phyloP scores from a whole-genome alignment of 2,329 filamentous ascomycete genomes.

The Pseudogymnoascus sp. region DNA sequence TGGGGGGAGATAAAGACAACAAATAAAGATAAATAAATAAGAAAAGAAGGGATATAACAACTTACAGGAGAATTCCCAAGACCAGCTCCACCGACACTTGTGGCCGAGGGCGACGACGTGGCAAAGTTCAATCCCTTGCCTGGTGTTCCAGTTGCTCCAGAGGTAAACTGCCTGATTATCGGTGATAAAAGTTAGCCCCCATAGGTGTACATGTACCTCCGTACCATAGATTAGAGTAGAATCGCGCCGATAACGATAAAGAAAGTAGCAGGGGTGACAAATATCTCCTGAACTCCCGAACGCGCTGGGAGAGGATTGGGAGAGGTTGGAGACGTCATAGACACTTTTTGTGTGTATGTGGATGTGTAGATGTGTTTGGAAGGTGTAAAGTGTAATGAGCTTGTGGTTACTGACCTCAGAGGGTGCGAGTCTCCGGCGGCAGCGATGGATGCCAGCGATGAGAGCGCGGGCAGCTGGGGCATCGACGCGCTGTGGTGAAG shows the following conservation, averaged over 20 bases:
- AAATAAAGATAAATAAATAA: slow-evolving; percentile 19
- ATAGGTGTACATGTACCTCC: slow-evolving; percentile 8
- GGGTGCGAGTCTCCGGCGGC: slow-evolving; percentile 41
- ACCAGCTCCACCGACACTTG: slow-evolving; percentile 44
- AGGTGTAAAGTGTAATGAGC: neutral
- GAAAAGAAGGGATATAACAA: slow-evolving; percentile 22
- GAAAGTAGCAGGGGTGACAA: slow-evolving; percentile 18
- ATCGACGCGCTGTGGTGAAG: slow-evolving; percentile 34
- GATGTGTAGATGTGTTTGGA: neutral
- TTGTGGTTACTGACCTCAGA: slow-evolving; percentile 38
- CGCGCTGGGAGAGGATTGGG: slow-evolving; percentile 14
- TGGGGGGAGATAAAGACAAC: neutral
- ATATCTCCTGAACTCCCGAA: slow-evolving; percentile 13
- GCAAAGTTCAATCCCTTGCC: slow-evolving; percentile 36
- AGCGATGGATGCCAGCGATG: slow-evolving; percentile 50
- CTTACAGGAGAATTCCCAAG: slow-evolving; percentile 53
- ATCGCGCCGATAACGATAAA: slow-evolving; percentile 17
- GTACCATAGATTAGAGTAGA: slow-evolving; percentile 15
- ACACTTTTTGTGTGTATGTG: neutral
- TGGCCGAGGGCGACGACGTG: slow-evolving; percentile 57
- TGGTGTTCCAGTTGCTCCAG: slow-evolving; percentile 26
- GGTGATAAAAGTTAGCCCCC: slow-evolving; percentile 20
- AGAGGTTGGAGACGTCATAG: neutral
- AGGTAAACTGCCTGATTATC: slow-evolving; percentile 16
- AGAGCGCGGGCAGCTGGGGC: slow-evolving; percentile 46